phyloP scores from a whole-genome alignment of 345 rosid species.

The Sonneratia caseolaris region DNA sequence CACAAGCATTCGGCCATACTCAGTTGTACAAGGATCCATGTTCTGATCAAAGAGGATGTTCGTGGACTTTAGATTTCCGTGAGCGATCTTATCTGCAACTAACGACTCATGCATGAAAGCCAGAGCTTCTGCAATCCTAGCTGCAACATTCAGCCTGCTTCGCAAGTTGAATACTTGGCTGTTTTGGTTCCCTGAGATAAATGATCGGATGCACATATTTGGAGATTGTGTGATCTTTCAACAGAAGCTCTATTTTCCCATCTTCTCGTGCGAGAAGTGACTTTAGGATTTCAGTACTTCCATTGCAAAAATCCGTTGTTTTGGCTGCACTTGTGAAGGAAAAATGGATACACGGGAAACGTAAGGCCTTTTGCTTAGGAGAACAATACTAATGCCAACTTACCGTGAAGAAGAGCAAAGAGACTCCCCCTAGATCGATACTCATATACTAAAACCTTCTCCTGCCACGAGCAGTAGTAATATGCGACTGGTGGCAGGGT shows the following conservation, averaged over 20 bases:
- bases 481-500: constrained; percentile 37
- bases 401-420: constrained; percentile 52
- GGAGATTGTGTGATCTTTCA: no score
- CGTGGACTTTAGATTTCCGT: constrained; percentile 56
- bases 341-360: no score
- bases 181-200: constrained; percentile 27
- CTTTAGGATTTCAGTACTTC: no score
- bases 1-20: constrained; percentile 41
- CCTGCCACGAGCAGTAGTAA: constrained; percentile 54
- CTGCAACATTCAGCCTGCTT: constrained; percentile 41
- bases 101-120: constrained; percentile 39
- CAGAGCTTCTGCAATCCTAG: constrained; percentile 27
- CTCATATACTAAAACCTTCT: constrained; percentile 49
- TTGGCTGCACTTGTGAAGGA: no score
- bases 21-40: constrained; percentile 47
- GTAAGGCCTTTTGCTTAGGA: not conserved
- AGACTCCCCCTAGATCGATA: constrained; percentile 47
- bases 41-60: constrained; percentile 38
- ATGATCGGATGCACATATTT: not conserved
- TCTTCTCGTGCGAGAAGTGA: no score
- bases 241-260: no score
- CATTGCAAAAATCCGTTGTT: no score
- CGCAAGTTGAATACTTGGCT: constrained; percentile 35
- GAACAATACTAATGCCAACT: not conserved
- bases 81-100: constrained; percentile 31